Evolutionary conservation across 352 stramenopile species (phyloP).

Genomic region (Pythium rhizo-oryzae): DNA sequence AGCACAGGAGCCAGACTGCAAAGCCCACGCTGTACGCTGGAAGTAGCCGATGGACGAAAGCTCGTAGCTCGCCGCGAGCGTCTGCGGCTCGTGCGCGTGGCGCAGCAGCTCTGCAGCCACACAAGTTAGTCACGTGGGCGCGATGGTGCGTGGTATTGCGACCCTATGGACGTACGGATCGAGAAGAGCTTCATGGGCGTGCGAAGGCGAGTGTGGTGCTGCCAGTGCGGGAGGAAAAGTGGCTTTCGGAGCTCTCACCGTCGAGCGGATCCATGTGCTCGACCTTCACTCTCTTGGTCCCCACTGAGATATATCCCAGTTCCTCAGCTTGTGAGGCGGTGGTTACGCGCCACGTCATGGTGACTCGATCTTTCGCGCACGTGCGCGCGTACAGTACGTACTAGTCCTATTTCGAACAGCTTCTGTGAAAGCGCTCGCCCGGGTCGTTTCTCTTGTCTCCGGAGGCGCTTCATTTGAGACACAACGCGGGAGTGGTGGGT

Average conservation of each 20-base stretch:
- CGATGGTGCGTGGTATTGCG: background rate
- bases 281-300: conserved; percentile 6
- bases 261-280: background rate
- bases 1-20: background rate
- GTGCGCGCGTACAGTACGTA: too few species aligned
- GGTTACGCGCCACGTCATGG: conserved; percentile 3
- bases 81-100: background rate
- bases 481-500: too few species aligned
- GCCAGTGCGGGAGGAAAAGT: background rate
- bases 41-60: conserved; percentile 10
- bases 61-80: conserved; percentile 5
- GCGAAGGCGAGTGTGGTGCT: background rate
- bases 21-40: background rate
- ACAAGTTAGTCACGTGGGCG: background rate
- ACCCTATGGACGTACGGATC: conserved; percentile 2
- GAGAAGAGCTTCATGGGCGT: conserved; percentile 4
- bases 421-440: too few species aligned
- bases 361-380: too few species aligned
- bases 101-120: conserved; percentile 2
- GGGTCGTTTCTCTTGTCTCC: too few species aligned
- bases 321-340: background rate
- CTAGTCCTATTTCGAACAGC: too few species aligned
- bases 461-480: too few species aligned
- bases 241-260: too few species aligned
- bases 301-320: background rate